These are phyloP conservation scores for Spencermartinsiella europaea DNA, from an alignment of 805 yeast genomes.

Conservation along the genomic window DNA sequence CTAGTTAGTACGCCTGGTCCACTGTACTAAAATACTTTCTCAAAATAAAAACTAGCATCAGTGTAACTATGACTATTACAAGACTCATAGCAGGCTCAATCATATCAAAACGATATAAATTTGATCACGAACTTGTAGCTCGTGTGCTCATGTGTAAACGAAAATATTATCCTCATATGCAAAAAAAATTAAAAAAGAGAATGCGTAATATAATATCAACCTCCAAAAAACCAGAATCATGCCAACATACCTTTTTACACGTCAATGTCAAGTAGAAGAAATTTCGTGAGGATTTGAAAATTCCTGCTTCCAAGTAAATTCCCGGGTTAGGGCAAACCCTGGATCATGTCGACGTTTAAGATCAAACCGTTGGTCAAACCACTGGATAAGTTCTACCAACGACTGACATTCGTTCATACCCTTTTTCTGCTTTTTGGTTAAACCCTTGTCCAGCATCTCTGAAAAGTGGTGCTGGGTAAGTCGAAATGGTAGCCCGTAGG, in stretches of 20 bases:
- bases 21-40: no score
- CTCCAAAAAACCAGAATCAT: background rate
- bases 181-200: no score
- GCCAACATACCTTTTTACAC: background rate
- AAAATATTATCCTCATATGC: background rate
- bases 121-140: background rate
- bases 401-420: slow-evolving; percentile 59
- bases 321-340: slow-evolving; percentile 51
- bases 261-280: background rate
- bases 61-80: slow-evolving; percentile 24
- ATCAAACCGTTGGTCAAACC: slow-evolving; percentile 69
- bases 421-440: slow-evolving; percentile 45
- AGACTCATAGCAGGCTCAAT: background rate
- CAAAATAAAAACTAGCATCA: slow-evolving; percentile 14
- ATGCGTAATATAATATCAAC: no score
- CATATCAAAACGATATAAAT: slow-evolving; percentile 2
- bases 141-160: slow-evolving; percentile 1
- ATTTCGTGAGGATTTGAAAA: background rate
- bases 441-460: slow-evolving; percentile 68
- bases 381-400: slow-evolving; percentile 66
- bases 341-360: slow-evolving; percentile 61
- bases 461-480: slow-evolving; percentile 81
- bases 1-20: no score
- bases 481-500: slow-evolving; percentile 81
- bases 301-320: slow-evolving; percentile 8